Percentiles rank a stretch among this genome's conserved stretches.
Evolutionary conservation across 208 protist genomes (phyloP).

Genomic region (Wallacemonas sp.): DNA sequence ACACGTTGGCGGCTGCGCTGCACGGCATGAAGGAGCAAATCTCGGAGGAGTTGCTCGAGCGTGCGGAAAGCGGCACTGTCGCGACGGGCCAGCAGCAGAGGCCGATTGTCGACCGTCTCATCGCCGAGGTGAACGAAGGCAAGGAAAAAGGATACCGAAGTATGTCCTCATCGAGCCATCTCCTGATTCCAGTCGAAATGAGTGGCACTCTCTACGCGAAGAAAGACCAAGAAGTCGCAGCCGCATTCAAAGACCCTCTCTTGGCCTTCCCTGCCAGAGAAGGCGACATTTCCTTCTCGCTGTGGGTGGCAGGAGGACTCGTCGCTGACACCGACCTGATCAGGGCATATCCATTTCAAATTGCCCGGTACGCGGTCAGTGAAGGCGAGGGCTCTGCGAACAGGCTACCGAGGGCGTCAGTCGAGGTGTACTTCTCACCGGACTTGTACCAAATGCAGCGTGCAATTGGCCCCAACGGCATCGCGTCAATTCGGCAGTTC

Average conservation of each 20-base stretch:
- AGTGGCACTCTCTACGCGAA: slow-evolving; percentile 50
- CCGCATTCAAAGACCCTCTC: slow-evolving; percentile 63
- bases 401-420: slow-evolving; percentile 50
- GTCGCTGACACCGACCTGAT: slow-evolving; percentile 59
- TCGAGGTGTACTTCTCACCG: slow-evolving; percentile 87
- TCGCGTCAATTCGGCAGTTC: slow-evolving; percentile 68
- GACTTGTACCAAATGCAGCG: slow-evolving; percentile 75
- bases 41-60: slow-evolving; percentile 42
- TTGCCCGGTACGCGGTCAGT: slow-evolving; percentile 60
- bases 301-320: slow-evolving; percentile 80
- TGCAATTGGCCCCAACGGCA: slow-evolving; percentile 51
- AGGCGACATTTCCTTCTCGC: slow-evolving; percentile 72
- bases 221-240: slow-evolving; percentile 53
- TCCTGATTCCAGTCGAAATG: slow-evolving; percentile 77
- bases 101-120: slow-evolving; percentile 55
- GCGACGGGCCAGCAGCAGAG: slow-evolving; percentile 49
- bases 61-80: slow-evolving; percentile 53
- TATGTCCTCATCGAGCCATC: slow-evolving; percentile 75
- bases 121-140: slow-evolving; percentile 57
- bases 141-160: slow-evolving; percentile 75
- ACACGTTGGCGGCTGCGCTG: slow-evolving; percentile 46
- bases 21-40: slow-evolving; percentile 58
- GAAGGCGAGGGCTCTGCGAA: slow-evolving; percentile 10
- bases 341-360: slow-evolving; percentile 80
- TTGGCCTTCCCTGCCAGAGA: slow-evolving; percentile 64